Evolutionary conservation across 2,329 filamentous ascomycete genomes (phyloP).

Genomic region (Pseudocercospora musae): DNA sequence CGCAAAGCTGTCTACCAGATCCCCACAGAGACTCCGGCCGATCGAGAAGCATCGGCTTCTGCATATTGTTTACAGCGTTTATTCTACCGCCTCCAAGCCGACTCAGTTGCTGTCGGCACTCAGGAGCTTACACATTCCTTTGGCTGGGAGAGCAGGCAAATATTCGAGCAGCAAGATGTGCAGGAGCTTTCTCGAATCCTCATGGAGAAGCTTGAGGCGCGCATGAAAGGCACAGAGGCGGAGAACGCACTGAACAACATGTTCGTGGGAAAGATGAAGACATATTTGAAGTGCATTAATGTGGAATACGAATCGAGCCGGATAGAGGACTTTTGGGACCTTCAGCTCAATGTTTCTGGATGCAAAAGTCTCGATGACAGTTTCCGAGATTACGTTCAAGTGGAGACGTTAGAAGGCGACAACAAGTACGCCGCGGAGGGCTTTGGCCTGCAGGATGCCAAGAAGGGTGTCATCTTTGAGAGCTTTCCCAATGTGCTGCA

Average conservation of each 20-base stretch:
- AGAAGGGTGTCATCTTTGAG: slow-evolving; percentile 96
- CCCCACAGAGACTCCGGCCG: slow-evolving; percentile 80
- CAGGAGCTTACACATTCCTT: slow-evolving; percentile 94
- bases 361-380: slow-evolving; percentile 92
- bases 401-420: slow-evolving; percentile 94
- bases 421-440: slow-evolving; percentile 97
- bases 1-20: slow-evolving; percentile 98
- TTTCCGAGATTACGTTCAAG: slow-evolving; percentile 93
- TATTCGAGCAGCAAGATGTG: slow-evolving; percentile 98
- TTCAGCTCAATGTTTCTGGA: slow-evolving; percentile 92
- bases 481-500: slow-evolving; percentile 92
- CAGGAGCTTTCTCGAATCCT: slow-evolving; percentile 94
- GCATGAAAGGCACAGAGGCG: slow-evolving; percentile 94
- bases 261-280: slow-evolving; percentile 98
- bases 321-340: slow-evolving; percentile 97
- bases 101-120: slow-evolving; percentile 76
- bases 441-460: slow-evolving; percentile 89
- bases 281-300: slow-evolving; percentile 97
- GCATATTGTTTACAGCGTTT: slow-evolving; percentile 90
- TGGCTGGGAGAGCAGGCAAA: slow-evolving; percentile 95
- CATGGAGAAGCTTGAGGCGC: slow-evolving; percentile 95
- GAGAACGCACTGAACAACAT: slow-evolving; percentile 85
- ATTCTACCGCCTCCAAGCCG: slow-evolving; percentile 93
- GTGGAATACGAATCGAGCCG: slow-evolving; percentile 96
- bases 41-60: slow-evolving; percentile 67